Evolutionary conservation across 2,329 filamentous ascomycete species (phyloP), one percentile per base, ranked within the genome.

Genomic region (Thelonectria rubi): DNA sequence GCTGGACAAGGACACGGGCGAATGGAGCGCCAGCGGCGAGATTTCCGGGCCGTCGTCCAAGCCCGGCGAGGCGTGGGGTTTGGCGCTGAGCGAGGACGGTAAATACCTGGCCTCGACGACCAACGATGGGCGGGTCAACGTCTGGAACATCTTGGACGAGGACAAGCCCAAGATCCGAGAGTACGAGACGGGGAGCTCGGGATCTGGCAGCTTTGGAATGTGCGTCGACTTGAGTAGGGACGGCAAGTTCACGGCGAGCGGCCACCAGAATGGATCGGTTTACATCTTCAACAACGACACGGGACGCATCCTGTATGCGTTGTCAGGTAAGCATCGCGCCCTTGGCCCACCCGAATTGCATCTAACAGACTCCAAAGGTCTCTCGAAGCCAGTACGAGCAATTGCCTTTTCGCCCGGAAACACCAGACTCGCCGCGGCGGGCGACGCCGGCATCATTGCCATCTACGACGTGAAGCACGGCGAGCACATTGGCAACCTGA

Each of bases 201-300:
- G 80, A 1, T 93, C 94, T 69, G 93, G 93, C 14, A 94, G 91
- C 76, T 98, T 97, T 79, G 94, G 93, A 39, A 87, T 95, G 79
- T 91, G 91, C 72, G 88, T 99, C 63, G 94, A 95, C 75, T 78
- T 98, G 75, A 89, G 86, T 69, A 78, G 81, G 18, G 91, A 99
- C 76, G 94, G 94, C 55, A 89, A 87, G 65, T 91, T 93, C 76
- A 96, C 94, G 30, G 94, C 94, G 4, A 96, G 91, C 54, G 95
- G 95, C 0, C 94, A 99, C 78, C 91, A 97, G 75, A 97, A 91
- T 72, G 95, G 95, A 15, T 89, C 88, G 12, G 86, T 98, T 65
- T 97, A 97, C 79, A 88, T 99, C 64, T 99, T 98, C 83, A 94
- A 93, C 81, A 98, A 97, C 72, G 90, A 93, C 69, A 93, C 91